Evolutionary conservation across 2,329 filamentous ascomycete genomes (phyloP).

Genomic region (Cladosporium sp.): DNA sequence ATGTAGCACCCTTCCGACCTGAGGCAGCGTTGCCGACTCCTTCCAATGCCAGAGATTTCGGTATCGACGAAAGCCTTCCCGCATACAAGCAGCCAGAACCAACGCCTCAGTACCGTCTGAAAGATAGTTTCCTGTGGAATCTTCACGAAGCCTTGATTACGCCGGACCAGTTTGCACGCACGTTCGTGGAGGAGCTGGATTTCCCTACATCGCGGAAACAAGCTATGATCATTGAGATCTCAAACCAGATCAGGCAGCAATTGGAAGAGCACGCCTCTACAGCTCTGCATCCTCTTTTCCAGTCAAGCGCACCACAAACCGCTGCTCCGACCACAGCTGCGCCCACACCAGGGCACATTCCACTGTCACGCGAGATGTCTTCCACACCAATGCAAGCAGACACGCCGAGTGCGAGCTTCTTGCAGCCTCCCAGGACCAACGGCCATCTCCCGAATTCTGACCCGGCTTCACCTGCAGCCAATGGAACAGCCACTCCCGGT

Average conservation of each 20-base stretch:
- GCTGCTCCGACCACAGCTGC: constrained; percentile 32
- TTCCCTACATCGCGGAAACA: constrained; percentile 69
- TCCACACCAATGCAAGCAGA: constrained; percentile 41
- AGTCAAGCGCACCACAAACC: constrained; percentile 47
- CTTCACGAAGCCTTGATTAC: constrained; percentile 91
- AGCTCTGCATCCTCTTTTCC: constrained; percentile 88
- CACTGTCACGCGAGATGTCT: constrained; percentile 53
- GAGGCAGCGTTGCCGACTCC: constrained; percentile 65
- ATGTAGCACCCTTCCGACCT: constrained; percentile 76
- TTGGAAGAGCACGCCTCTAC: constrained; percentile 95
- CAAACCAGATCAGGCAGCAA: constrained; percentile 90
- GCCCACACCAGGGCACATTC: constrained; percentile 37
- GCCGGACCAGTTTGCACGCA: constrained; percentile 91
- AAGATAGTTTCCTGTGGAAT: constrained; percentile 98
- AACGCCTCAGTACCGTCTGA: constrained; percentile 81
- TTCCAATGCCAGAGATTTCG: constrained; percentile 56
- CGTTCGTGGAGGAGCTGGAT: constrained; percentile 88
- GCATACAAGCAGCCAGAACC: constrained; percentile 78
- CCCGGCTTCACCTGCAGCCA: constrained; percentile 47
- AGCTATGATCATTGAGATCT: constrained; percentile 74
- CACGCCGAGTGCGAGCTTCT: constrained; percentile 29
- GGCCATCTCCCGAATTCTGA: constrained; percentile 46
- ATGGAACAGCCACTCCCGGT: constrained; percentile 47
- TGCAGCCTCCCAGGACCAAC: constrained; percentile 52
- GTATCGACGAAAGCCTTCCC: constrained; percentile 70